phyloP scores from a whole-genome alignment of 2,329 filamentous ascomycete genomes.

The Bimuria novae-zelandiae region DNA sequence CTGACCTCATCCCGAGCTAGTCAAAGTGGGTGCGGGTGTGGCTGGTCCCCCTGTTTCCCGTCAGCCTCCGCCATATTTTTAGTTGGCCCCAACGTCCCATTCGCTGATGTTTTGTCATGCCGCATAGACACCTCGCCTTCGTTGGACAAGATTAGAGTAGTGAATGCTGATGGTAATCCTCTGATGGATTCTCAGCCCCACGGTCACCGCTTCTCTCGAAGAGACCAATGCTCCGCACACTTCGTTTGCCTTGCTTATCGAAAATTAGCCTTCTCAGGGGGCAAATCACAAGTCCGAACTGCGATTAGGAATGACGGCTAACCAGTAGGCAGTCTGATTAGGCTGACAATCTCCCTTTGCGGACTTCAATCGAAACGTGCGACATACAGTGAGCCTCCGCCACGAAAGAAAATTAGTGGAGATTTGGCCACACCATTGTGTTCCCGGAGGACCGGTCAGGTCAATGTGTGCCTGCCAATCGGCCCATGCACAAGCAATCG shows the following conservation, averaged over 20 bases:
- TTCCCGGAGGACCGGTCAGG: neutral
- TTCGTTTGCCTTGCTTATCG: neutral
- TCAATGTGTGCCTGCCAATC: neutral
- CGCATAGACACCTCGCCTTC: neutral
- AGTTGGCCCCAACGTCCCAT: neutral
- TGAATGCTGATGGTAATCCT: neutral
- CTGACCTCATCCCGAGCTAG: neutral
- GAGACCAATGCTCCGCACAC: neutral
- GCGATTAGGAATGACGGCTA: neutral
- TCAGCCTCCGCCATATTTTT: conserved; percentile 2
- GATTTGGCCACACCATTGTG: neutral
- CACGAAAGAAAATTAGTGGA: neutral
- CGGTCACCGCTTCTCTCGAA: neutral
- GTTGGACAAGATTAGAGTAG: neutral
- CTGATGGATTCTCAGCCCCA: neutral
- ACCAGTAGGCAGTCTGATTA: neutral
- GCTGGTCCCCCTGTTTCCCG: too few species aligned
- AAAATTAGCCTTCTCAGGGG: too few species aligned
- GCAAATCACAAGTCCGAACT: neutral
- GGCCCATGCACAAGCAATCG: neutral
- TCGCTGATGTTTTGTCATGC: neutral
- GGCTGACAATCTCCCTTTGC: conserved; percentile 2
- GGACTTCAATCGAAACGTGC: conserved; percentile 1
- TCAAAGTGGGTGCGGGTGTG: neutral
- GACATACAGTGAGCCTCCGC: neutral